Conservation (phyloP, 2,329 filamentous ascomycete species). For the Botrytis tulipae region DNA sequence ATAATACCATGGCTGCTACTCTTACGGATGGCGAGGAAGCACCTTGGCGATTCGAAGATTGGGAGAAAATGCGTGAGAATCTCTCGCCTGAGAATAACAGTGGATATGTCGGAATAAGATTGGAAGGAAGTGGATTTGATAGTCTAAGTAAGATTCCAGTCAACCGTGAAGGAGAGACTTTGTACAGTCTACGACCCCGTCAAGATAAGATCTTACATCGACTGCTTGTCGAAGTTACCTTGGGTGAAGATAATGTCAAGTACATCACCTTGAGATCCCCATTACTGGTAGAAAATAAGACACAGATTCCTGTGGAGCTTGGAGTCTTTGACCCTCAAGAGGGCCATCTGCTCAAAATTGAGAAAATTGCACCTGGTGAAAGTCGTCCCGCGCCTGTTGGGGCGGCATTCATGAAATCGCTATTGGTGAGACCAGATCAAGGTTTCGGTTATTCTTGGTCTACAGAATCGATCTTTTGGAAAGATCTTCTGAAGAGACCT, state of each 20-base stretch:
- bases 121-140: slow-evolving; percentile 94
- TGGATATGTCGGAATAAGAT: slow-evolving; percentile 74
- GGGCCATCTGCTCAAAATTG: slow-evolving; percentile 91
- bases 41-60: slow-evolving; percentile 96
- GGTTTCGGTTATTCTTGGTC: slow-evolving; percentile 98
- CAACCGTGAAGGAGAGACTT: slow-evolving; percentile 87
- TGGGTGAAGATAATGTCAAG: slow-evolving; percentile 95
- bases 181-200: slow-evolving; percentile 87
- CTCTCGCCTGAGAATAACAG: slow-evolving; percentile 79
- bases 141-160: slow-evolving; percentile 83
- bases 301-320: slow-evolving; percentile 91
- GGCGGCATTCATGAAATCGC: slow-evolving; percentile 82
- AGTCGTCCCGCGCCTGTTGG: slow-evolving; percentile 87
- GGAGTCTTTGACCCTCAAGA: slow-evolving; percentile 86
- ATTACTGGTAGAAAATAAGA: slow-evolving; percentile 89
- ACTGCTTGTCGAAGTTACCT: slow-evolving; percentile 83
- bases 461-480: slow-evolving; percentile 86
- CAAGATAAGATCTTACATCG: slow-evolving; percentile 83
- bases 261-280: slow-evolving; percentile 95
- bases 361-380: slow-evolving; percentile 93
- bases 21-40: slow-evolving; percentile 86
- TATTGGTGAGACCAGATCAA: slow-evolving; percentile 86
- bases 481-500: slow-evolving; percentile 78
- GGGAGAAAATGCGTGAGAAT: slow-evolving; percentile 93
- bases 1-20: slow-evolving; percentile 71